Evolutionary conservation across 768 basidiomycete species (phyloP), one percentile per base, ranked within the genome.

Genomic region (Suillus spraguei): DNA sequence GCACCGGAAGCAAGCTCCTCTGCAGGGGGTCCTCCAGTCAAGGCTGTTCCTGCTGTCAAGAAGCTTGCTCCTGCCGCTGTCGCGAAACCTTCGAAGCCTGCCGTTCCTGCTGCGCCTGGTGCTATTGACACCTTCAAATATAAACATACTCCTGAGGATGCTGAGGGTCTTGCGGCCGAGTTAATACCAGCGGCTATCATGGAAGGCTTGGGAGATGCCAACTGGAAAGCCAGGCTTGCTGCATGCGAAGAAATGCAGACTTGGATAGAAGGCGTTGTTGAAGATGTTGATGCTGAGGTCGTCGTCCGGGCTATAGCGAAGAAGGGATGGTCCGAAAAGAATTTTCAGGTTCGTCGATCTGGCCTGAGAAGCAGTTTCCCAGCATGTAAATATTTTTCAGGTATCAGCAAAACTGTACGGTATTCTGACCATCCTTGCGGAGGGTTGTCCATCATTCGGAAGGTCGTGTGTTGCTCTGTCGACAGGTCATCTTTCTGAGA

Each of bases 261-360:
- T 5, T 99, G 97, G 97, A 77, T 95, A 5, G 89, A 94, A 63
- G 83, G 81, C 1, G 82, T 83, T 35, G 83, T 87, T 14, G 81
- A 84, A 39, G 80, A 82, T 0, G 77, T 92, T 1, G 97, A 99
- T 67, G 87, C 90, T 14, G 97, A 99, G 75, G 87, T 99, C 5
- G 70, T 99, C 42, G 86, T 98, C 22, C 84, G 97, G 32, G 89
- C 91, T 67, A 77, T 99, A 64, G 89, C 86, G 4, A 99, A 97
- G 81, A 94, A 92, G 66, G 95, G 96, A 3, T 98, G 95, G 95
- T 85, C 83, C n/a, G 97, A 99, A 79, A 99, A 97, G 82, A 99
- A 99, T 71, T 99, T 99, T 68, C 97, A 99, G 80, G 96, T 92
- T 64, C 62, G 76, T 70, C 28, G 5, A 24, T 35, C 61, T 36